A percentile compares a stretch with the other conserved stretches of the same genome.
Conservation (phyloP, 2,329 filamentous ascomycete species). For the Talaromyces sp. region DNA sequence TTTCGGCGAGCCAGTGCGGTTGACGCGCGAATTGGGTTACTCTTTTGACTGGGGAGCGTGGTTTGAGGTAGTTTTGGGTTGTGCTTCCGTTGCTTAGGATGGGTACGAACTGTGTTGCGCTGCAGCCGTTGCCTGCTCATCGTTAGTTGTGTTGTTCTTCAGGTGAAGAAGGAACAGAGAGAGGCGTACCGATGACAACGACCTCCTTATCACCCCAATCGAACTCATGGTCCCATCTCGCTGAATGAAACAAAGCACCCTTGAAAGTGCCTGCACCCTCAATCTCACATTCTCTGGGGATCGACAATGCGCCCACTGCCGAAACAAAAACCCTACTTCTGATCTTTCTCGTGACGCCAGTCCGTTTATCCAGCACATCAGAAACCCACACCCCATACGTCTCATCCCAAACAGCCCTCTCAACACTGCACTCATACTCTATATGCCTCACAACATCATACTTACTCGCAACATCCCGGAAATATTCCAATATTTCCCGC, state of each 20-base stretch:
- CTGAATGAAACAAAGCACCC: conserved; percentile 41
- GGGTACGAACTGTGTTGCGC: conserved; percentile 49
- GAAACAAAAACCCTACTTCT: conserved; percentile 29
- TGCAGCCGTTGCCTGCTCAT: conserved; percentile 45
- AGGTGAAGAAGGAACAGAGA: not conserved
- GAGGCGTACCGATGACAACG: conserved; percentile 34
- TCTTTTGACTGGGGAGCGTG: conserved; percentile 32
- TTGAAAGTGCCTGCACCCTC: conserved; percentile 31
- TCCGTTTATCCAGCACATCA: conserved; percentile 24
- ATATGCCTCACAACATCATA: conserved; percentile 25
- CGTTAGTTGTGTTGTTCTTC: not conserved
- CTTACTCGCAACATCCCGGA: conserved; percentile 22
- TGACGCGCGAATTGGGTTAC: conserved; percentile 51
- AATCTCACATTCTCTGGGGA: conserved; percentile 29
- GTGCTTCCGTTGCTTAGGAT: conserved; percentile 37
- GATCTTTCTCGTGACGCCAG: conserved; percentile 21
- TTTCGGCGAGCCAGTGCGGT: conserved; percentile 49
- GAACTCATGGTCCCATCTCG: conserved; percentile 41
- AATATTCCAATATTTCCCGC: conserved; percentile 35
- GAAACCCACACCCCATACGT: conserved; percentile 28
- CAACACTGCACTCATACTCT: conserved; percentile 23
- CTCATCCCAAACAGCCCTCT: conserved; percentile 22
- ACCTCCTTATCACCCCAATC: conserved; percentile 39
- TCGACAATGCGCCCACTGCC: conserved; percentile 30
- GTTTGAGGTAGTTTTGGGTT: not conserved